phyloP scores from a whole-genome alignment of 208 protist species.

The Trypanosoma avium region DNA sequence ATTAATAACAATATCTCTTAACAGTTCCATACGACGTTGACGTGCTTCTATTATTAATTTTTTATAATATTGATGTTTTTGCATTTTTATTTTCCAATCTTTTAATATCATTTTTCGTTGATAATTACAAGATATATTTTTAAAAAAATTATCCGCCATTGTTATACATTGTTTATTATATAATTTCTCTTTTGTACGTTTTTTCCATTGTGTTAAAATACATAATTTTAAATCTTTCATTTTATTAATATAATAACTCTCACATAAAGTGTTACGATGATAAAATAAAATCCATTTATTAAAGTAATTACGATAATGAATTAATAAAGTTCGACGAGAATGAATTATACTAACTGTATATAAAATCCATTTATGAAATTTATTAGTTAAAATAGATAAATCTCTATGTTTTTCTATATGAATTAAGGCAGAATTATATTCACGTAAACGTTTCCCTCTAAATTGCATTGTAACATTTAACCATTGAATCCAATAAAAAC shows the following conservation, averaged over 20 bases:
- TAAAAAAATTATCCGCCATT: slow-evolving; percentile 1
- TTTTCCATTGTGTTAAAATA: not conserved
- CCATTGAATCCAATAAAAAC: slow-evolving; percentile 18
- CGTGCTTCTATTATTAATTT: not conserved
- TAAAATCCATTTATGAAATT: slow-evolving; percentile 13
- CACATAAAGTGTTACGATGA: not conserved
- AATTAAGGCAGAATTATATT: not conserved
- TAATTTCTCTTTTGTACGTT: not conserved
- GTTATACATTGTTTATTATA: not conserved
- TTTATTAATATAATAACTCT: not conserved
- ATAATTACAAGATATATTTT: not conserved
- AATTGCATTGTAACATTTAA: not conserved
- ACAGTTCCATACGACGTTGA: slow-evolving; percentile 6
- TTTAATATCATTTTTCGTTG: not conserved
- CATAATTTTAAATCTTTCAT: not conserved
- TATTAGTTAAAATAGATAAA: not conserved
- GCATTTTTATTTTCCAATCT: slow-evolving; percentile 1
- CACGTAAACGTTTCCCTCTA: slow-evolving; percentile 3
- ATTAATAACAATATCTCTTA: slow-evolving; percentile 6
- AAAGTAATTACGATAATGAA: slow-evolving; percentile 7
- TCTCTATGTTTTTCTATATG: not conserved
- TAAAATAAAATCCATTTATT: slow-evolving; percentile 13
- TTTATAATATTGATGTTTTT: not conserved
- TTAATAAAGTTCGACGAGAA: not conserved
- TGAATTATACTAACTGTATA: slow-evolving; percentile 1